Base-by-base conservation (phyloP, 2,329 filamentous ascomycete genomes). In the Aureobasidium sp. region DNA sequence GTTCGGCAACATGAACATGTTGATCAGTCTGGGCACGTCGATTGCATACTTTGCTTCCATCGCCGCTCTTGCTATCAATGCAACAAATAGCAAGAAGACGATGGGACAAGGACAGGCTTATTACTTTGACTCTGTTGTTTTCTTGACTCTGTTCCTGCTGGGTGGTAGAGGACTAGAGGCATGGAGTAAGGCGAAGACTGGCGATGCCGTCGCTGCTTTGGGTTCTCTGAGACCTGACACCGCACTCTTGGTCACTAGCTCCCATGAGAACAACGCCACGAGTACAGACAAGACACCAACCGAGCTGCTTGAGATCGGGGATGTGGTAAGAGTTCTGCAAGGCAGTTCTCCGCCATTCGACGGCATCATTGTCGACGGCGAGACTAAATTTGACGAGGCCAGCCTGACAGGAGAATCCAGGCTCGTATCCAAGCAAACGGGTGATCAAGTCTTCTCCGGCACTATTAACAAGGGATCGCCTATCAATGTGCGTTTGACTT, bases 1-100 rank as follows among this genome's bases (percentile, higher is more conserved):
- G n/a, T 97, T 97, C 70, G 92, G 92, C 9, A 96, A 91, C 77
- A 97, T 97, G 92, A 96, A 96, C 71, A 88, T 95, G 78, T 82
- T 97, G 64, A 92, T 97, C 75, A 94, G 89, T 8, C 81, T 96
- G 2, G 92, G 91, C 6, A 96, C 92, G 0, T 88, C 85, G 2
- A 90, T 97, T 64, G 92, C 92, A 1, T 96, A 96, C 72, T 78
- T 95, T 65, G 87, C 90, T 0, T 96, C 91, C 0, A 77, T 96
- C 27, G 87, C 85, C 17, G 86, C 95, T 66, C 81, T 97, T 57
- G 83, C 85, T 7, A 83, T 86, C 4, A 82, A 79, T 5, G 79
- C 78, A 3, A 70, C 74, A 20, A 39, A 65, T 76, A 50, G 26
- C 7, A 27, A 34, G 13, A 61, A 23, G 17, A 15, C 32, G 9